Evolutionary conservation across 371 early-diverging fungal species (phyloP), one percentile per base, ranked within the genome.

Genomic region (Capillidium heterosporum): DNA sequence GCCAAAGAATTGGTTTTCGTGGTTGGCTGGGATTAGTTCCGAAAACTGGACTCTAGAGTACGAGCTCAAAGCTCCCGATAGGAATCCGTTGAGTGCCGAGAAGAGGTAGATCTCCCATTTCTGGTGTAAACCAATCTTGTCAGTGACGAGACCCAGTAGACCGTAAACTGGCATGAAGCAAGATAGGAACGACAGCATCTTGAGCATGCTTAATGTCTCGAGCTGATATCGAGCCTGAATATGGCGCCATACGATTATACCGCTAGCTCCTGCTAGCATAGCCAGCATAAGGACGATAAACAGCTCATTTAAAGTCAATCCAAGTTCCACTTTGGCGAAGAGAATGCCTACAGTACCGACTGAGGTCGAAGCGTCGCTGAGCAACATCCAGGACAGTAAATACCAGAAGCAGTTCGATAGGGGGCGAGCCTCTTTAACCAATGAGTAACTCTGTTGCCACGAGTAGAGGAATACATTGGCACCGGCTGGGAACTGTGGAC

Each of bases 1-100:
- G 17, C 67, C 64, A 41, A 73, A 76, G 61, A 76, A 72, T 60
- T 76, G 75, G 32, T 68, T 68, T 39, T 76, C 76, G 35, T 64
- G 65, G 28, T 71, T 72, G 32, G 59, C 61, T 8, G 75, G 75
- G 11, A 70, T 53, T 49, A 74, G 40, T 11, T 67, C 63, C n/a
- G 65, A 65, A 40, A 71, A 75, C 50, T 71, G 53, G 40, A 68
- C 72, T 26, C 79, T 65, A 19, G 67, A 71, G 60, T 72, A 68
- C 29, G 64, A 60, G 52, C 75, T 72, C 28, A 68, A 62, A 31
- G 74, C 75, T 1, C 78, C 82, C 27, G 76, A 51, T 57, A 76
- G 61, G 28, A 71, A 59, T 0, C 82, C 82, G 32, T 73, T 72
- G 32, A 64, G 70, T 19, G 72, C 17, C 19, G 44, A 44, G 19